Evolutionary conservation across 2,329 filamentous ascomycete genomes (phyloP).

Genomic region (Neodidymelliopsis sp.): DNA sequence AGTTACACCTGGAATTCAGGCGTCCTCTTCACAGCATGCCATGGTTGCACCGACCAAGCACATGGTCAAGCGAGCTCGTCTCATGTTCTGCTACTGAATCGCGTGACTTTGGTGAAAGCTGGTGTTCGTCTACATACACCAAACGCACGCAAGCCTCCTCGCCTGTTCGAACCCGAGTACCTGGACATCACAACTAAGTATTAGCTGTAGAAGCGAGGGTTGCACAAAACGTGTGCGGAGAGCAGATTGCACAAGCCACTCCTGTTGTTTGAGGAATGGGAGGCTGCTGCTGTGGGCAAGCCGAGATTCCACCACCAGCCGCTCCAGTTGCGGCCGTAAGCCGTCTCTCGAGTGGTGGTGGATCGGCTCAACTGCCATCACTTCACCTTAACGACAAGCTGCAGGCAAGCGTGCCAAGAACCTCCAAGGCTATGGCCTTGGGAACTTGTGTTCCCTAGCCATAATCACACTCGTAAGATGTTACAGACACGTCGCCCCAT

Average conservation of each 20-base stretch:
- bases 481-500: neutral
- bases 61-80: neutral
- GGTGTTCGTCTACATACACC: constrained; percentile 19
- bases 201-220: neutral
- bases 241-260: no score
- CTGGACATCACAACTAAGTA: neutral
- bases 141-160: constrained; percentile 21
- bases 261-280: no score
- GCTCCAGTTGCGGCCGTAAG: no score
- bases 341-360: no score
- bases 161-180: constrained; percentile 1
- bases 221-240: neutral
- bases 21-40: neutral
- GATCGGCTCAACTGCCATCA: no score
- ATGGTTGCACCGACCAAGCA: neutral
- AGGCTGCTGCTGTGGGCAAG: no score
- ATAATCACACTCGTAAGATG: neutral
- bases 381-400: no score
- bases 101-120: neutral
- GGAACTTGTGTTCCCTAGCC: no score
- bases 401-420: no score
- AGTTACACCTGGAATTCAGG: neutral
- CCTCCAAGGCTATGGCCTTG: no score
- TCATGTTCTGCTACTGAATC: constrained; percentile 1
- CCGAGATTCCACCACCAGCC: no score